Evolutionary conservation across 331 rosid species (phyloP).

Genomic region (Rosa hybrid): DNA sequence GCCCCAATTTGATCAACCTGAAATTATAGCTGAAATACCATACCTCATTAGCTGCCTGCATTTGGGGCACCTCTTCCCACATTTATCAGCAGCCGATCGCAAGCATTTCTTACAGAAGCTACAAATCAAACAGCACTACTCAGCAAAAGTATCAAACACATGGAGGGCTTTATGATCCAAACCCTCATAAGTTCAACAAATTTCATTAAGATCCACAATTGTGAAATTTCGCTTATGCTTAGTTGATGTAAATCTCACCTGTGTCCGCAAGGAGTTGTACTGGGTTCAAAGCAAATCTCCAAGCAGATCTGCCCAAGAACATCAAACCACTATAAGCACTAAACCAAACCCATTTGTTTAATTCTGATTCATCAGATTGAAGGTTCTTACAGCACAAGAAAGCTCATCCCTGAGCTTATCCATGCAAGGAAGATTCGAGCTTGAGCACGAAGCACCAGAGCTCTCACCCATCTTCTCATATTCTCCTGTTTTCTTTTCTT

Average conservation of each 20-base stretch:
- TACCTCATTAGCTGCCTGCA: constrained; percentile 89
- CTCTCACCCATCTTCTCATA: constrained; percentile 28
- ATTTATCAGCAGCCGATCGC: constrained; percentile 83
- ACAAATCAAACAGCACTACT: constrained; percentile 15
- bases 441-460: constrained; percentile 38
- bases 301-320: constrained; percentile 65
- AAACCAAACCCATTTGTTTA: not conserved
- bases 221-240: not conserved
- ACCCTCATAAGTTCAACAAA: not conserved
- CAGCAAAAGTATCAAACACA: not conserved
- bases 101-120: constrained; percentile 92
- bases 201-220: not conserved
- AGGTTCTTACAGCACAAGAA: constrained; percentile 80
- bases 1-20: not conserved
- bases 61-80: constrained; percentile 93
- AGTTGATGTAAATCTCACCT: constrained; percentile 46
- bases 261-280: constrained; percentile 96
- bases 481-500: constrained; percentile 41
- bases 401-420: constrained; percentile 94
- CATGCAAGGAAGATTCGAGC: constrained; percentile 58
- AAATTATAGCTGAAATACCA: not conserved
- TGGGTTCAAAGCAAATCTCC: constrained; percentile 96
- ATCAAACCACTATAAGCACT: not conserved
- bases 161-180: constrained; percentile 3
- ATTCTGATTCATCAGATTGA: not conserved